Evolutionary conservation across 1,284 basidiomycete genomes (phyloP).

Genomic region (Tilletia indica): DNA sequence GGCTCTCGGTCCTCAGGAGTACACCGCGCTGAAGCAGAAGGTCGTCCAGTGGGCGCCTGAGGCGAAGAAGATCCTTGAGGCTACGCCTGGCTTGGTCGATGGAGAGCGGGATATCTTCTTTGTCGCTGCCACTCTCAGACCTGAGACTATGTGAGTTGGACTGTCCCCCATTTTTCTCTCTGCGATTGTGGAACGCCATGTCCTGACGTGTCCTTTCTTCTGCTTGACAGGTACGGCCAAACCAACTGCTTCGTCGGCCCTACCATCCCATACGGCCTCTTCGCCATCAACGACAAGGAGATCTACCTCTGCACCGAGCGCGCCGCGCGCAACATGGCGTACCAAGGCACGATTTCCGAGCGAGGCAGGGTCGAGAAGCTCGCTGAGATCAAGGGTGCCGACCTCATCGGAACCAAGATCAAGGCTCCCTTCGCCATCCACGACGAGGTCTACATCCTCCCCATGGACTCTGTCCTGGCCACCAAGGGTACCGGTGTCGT

Average conservation of each 20-base stretch:
- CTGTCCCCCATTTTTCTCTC: background rate
- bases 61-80: conserved; percentile 49
- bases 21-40: conserved; percentile 93
- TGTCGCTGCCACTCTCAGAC: conserved; percentile 90
- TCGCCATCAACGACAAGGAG: conserved; percentile 65
- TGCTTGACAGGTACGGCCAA: conserved; percentile 67
- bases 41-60: conserved; percentile 64
- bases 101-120: conserved; percentile 70
- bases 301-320: conserved; percentile 87
- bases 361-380: conserved; percentile 47
- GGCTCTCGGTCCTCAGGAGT: conserved; percentile 91
- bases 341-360: conserved; percentile 72
- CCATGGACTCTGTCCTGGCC: conserved; percentile 94
- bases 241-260: conserved; percentile 97
- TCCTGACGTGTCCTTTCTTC: too few species aligned
- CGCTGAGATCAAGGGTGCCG: conserved; percentile 62
- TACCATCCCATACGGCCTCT: conserved; percentile 86
- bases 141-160: conserved; percentile 79
- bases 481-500: conserved; percentile 99
- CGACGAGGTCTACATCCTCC: conserved; percentile 88
- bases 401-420: conserved; percentile 84
- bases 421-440: conserved; percentile 76
- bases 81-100: conserved; percentile 75
- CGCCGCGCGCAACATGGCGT: conserved; percentile 95
- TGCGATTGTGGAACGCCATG: too few species aligned